Percentiles rank a stretch among this genome's conserved stretches.
Conservation (phyloP, 192 early-diverging fungal species). For the Entophlyctis luteolus region DNA sequence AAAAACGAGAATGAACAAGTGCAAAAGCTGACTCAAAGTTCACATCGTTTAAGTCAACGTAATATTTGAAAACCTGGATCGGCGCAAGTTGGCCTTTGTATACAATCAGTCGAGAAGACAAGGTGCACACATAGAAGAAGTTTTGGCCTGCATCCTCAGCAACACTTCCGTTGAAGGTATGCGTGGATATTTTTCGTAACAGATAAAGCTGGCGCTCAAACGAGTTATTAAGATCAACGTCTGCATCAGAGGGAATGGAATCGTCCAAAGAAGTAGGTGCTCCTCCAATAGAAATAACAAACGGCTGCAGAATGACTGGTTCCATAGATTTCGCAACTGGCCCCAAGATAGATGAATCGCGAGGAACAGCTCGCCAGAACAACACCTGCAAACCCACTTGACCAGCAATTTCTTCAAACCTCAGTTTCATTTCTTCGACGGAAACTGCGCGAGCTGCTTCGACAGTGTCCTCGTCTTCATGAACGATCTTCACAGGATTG, state of each 20-base stretch:
- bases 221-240: conserved; percentile 12
- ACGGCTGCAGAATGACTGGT: conserved; percentile 88
- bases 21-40: conserved; percentile 88
- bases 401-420: conserved; percentile 64
- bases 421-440: conserved; percentile 16
- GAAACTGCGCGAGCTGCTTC: conserved; percentile 55
- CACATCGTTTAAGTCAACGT: conserved; percentile 79
- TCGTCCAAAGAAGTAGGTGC: background rate
- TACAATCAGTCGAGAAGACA: conserved; percentile 87
- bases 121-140: conserved; percentile 97
- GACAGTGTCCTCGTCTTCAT: conserved; percentile 47
- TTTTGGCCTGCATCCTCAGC: conserved; percentile 51
- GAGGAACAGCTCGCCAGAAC: conserved; percentile 88
- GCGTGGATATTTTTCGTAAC: conserved; percentile 85
- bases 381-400: conserved; percentile 70
- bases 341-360: conserved; percentile 81
- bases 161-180: conserved; percentile 43
- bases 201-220: conserved; percentile 87
- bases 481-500: conserved; percentile 62
- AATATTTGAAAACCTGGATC: conserved; percentile 91
- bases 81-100: conserved; percentile 98
- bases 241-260: conserved; percentile 10
- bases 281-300: conserved; percentile 48
- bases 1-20: conserved; percentile 97
- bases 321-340: conserved; percentile 84